Conservation (phyloP, 176 grass and related monocot genomes). For the Poa pratensis region DNA sequence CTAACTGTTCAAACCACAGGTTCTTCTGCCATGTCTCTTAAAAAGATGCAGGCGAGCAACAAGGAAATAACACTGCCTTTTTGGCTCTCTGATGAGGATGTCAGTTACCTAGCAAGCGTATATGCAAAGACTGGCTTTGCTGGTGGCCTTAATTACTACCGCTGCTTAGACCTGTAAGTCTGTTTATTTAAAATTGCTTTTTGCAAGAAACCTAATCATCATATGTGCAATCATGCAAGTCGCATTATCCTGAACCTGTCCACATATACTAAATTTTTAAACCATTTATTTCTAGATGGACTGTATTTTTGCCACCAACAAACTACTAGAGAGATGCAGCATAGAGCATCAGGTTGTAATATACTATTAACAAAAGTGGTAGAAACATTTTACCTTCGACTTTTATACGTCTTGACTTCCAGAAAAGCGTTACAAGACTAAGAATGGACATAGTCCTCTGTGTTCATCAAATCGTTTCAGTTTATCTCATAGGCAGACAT, state of each 20-base stretch:
- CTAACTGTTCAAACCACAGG: constrained; percentile 37
- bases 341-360: background rate
- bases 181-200: background rate
- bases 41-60: constrained; percentile 29
- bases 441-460: background rate
- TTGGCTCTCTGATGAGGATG: constrained; percentile 79
- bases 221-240: background rate
- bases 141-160: constrained; percentile 62
- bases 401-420: background rate
- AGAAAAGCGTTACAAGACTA: no score
- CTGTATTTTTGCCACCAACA: background rate
- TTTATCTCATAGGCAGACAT: background rate
- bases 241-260: background rate
- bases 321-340: background rate
- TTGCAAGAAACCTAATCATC: background rate
- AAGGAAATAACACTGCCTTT: constrained; percentile 50
- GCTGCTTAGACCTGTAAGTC: constrained; percentile 58
- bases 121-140: constrained; percentile 62
- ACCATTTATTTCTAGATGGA: background rate
- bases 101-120: constrained; percentile 56
- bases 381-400: background rate
- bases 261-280: background rate
- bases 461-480: background rate
- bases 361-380: background rate
- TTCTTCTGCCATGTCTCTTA: constrained; percentile 49